Conservation (phyloP, 2,329 filamentous ascomycete genomes). For the Arthrocladium fulminans region DNA sequence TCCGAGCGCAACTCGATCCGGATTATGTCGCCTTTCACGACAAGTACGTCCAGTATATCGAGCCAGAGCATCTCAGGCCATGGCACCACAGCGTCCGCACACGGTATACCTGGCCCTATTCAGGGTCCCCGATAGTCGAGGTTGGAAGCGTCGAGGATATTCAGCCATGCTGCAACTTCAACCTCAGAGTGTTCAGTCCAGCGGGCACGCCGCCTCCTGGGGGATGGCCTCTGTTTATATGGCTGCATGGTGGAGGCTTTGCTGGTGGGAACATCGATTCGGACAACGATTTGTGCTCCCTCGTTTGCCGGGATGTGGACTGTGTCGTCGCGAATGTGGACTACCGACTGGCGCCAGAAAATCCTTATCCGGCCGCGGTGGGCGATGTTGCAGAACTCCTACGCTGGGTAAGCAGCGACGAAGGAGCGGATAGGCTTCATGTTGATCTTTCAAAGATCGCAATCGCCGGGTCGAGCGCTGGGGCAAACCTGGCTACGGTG, state of each 20-base stretch:
- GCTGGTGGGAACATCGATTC: constrained; percentile 49
- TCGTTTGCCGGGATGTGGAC: constrained; percentile 40
- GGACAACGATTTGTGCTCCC: constrained; percentile 48
- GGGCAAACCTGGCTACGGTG: constrained; percentile 44
- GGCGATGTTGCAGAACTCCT: constrained; percentile 49
- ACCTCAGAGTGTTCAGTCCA: constrained; percentile 45
- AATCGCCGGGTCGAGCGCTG: constrained; percentile 44
- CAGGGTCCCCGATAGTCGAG: constrained; percentile 39
- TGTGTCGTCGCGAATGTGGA: constrained; percentile 48
- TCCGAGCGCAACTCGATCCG: constrained; percentile 37
- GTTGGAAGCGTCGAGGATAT: constrained; percentile 41
- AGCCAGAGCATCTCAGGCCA: constrained; percentile 39
- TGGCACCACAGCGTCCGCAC: constrained; percentile 33
- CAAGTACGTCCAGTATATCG: constrained; percentile 43
- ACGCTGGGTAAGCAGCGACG: constrained; percentile 36
- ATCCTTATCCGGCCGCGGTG: constrained; percentile 48
- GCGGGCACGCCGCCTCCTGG: constrained; percentile 27
- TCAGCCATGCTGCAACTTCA: constrained; percentile 14
- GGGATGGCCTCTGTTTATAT: constrained; percentile 50
- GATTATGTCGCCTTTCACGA: constrained; percentile 47
- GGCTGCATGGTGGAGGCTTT: constrained; percentile 52
- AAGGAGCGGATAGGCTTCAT: constrained; percentile 33
- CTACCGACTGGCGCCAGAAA: constrained; percentile 49
- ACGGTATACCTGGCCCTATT: constrained; percentile 4
- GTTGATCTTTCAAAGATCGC: constrained; percentile 37